Percentiles rank a stretch among this genome's conserved stretches.
phyloP scores from a whole-genome alignment of 176 grass and related monocot genomes.

The Cenchrus purpureus region DNA sequence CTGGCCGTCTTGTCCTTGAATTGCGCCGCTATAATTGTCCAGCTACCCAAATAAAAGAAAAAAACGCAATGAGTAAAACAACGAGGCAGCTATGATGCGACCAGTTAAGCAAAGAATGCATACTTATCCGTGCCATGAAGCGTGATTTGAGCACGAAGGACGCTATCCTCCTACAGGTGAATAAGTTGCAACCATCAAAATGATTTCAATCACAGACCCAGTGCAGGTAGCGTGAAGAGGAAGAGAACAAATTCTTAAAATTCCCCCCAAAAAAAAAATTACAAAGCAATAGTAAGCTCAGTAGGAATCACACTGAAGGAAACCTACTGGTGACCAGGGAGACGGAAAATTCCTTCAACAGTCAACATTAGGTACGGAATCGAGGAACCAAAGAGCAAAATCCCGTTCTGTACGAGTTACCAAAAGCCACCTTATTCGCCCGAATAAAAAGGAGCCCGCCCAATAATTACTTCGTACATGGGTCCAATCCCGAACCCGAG shows the following conservation, averaged over 20 bases:
- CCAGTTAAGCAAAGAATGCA: constrained; percentile 19
- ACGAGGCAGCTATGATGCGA: neutral
- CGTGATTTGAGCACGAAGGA: constrained; percentile 82
- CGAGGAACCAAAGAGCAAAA: neutral
- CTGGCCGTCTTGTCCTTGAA: constrained; percentile 96
- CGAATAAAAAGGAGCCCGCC: neutral
- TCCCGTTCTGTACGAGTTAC: neutral
- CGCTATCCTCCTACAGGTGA: constrained; percentile 73
- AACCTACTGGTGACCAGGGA: neutral
- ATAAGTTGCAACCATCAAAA: constrained; percentile 36
- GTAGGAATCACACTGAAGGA: neutral
- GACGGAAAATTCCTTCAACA: neutral
- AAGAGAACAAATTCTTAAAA: neutral
- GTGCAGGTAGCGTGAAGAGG: neutral
- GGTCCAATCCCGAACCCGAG: constrained; percentile 10
- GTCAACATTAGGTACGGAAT: neutral
- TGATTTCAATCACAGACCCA: constrained; percentile 9
- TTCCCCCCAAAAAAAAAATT: neutral
- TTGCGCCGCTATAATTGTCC: constrained; percentile 80
- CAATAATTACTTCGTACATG: neutral
- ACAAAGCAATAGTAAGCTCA: neutral
- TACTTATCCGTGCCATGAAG: constrained; percentile 88
- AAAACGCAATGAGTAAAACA: neutral
- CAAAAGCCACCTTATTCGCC: neutral
- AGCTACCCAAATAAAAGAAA: constrained; percentile 52